Base-by-base conservation (phyloP, 768 basidiomycete genomes). In the Boletus coccyginus region DNA sequence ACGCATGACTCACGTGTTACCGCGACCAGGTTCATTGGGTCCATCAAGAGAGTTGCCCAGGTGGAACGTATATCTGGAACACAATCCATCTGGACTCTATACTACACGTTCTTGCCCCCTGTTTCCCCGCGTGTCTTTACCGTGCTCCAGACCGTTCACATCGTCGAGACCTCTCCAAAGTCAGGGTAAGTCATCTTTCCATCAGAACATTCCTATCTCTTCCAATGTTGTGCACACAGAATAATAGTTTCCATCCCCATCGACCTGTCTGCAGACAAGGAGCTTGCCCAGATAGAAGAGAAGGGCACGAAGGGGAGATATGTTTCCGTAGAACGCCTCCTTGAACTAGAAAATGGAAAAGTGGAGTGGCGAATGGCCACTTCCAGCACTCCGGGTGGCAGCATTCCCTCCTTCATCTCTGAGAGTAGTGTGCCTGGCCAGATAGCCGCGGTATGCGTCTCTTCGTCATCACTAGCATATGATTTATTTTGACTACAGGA, bases 321-420 rank as follows among this genome's bases (percentile, higher is more conserved):
- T 65, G 83, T 81, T 39, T 82, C 84, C 61, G 84, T 88, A 5
- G 90, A 92, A 70, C 78, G 80, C 32, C 63, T 92, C 50, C 69
- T 74, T 42, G 86, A 87, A 68, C 78, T 85, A 40, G 81, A 80
- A 19, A 74, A 81, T 57, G 90, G 86, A 48, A 80, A 71, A 46
- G 81, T 83, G 13, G 88, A 90, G 69, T 92, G 89, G 89, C 77
- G 82, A 40, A 90, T 92, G 89, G 89, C 88, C 3, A 88, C 87
- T 3, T 85, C 86, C 27, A 86, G 85, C 61, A 82, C 81, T 3
- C 82, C 87, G 13, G 88, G 87, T 27, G 90, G 90, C 24, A 78
- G 68, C 50, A 85, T 91, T 43, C 89, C 89, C 1, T 72, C 74
- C 16, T 88, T 86, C 59, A 54, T 91, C 56, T 79, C 80, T 5